A percentile compares a stretch with the other conserved stretches of the same genome.
phyloP scores from a whole-genome alignment of 495 filamentous ascomycete species.

The Viridothelium virens region DNA sequence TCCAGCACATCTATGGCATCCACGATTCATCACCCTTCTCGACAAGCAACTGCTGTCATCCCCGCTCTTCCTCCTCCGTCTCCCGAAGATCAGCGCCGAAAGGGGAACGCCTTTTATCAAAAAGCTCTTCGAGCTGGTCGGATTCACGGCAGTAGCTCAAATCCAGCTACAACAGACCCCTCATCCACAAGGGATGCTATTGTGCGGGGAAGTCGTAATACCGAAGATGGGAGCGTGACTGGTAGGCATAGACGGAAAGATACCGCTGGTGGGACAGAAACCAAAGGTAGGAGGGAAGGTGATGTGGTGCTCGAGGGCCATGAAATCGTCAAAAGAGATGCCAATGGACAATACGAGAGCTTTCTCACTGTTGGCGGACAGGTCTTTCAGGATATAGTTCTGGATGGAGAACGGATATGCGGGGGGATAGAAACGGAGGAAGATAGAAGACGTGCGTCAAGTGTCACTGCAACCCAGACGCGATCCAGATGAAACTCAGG shows the following conservation, averaged over 20 bases:
- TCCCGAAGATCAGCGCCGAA: not conserved
- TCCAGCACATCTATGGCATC: not conserved
- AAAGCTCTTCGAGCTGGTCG: conserved; percentile 3
- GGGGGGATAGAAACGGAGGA: not conserved
- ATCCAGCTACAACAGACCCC: not conserved
- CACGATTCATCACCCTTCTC: not conserved
- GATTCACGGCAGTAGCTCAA: not conserved
- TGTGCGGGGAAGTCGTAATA: not conserved
- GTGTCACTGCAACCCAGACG: too few species aligned
- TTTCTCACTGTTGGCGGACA: not conserved
- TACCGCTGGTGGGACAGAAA: not conserved
- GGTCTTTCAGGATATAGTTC: not conserved
- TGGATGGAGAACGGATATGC: not conserved
- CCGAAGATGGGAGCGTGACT: not conserved
- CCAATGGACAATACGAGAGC: conserved; percentile 3
- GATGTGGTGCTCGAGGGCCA: not conserved
- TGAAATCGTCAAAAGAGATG: conserved; percentile 8
- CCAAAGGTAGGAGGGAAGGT: not conserved
- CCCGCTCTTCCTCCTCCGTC: not conserved
- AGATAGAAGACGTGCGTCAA: not conserved
- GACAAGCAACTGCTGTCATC: not conserved
- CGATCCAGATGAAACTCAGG: too few species aligned
- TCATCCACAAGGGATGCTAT: not conserved
- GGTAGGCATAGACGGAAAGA: not conserved
- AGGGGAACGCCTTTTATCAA: not conserved